Evolutionary conservation across 805 yeast genomes (phyloP).

Genomic region (Dipodascopsis uninucleata): DNA sequence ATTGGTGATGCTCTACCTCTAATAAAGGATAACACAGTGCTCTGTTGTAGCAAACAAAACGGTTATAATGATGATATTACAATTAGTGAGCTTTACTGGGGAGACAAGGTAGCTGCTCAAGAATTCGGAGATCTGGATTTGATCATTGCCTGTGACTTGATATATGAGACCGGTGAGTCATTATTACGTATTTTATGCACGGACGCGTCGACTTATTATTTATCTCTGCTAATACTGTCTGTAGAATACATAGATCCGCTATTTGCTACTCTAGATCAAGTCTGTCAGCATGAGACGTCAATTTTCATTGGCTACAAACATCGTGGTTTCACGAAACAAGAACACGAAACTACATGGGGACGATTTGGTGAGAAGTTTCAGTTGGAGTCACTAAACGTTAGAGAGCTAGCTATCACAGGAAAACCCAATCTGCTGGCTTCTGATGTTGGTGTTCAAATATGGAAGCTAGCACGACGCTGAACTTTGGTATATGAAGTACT

Average conservation of each 20-base stretch:
- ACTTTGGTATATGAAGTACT: not conserved
- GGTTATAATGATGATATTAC: not conserved
- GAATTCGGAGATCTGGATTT: conserved; percentile 5
- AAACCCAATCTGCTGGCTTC: not conserved
- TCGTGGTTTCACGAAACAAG: conserved; percentile 19
- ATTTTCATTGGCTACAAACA: conserved; percentile 24
- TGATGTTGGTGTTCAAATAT: conserved; percentile 18
- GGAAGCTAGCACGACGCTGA: conserved; percentile 6
- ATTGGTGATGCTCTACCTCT: conserved; percentile 17
- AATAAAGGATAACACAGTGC: conserved; percentile 11
- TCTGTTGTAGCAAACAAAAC: not conserved
- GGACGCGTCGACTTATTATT: no score
- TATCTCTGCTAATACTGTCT: not conserved
- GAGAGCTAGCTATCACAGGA: conserved; percentile 7
- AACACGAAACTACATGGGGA: conserved; percentile 8
- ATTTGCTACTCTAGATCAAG: conserved; percentile 8
- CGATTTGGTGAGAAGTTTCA: conserved; percentile 1
- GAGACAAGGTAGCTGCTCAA: conserved; percentile 10
- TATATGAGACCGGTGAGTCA: conserved; percentile 20
- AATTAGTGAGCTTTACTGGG: conserved; percentile 12
- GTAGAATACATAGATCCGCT: conserved; percentile 15
- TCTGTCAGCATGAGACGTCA: conserved; percentile 5
- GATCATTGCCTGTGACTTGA: conserved; percentile 23
- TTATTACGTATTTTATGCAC: not conserved
- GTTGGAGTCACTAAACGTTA: conserved; percentile 2